phyloP scores from a whole-genome alignment of 2,329 filamentous ascomycete genomes.

The Fusarium brachygibbosum region DNA sequence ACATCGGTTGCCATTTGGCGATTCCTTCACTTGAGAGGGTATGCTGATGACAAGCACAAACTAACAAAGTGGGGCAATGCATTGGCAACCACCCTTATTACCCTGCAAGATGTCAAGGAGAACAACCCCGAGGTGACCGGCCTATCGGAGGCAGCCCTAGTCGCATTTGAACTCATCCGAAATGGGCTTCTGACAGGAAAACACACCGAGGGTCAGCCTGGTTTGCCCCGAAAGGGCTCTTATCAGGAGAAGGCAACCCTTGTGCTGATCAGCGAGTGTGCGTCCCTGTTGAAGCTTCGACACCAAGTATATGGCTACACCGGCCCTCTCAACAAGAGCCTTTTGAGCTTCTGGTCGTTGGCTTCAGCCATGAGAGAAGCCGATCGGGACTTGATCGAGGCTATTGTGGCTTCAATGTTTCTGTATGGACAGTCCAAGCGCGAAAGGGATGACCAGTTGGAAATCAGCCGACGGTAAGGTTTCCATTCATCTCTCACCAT shows the following conservation, averaged over 20 bases:
- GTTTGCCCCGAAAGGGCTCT: constrained; percentile 67
- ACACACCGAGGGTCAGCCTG: constrained; percentile 68
- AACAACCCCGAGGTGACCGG: constrained; percentile 59
- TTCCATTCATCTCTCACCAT: neutral
- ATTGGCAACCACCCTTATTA: constrained; percentile 76
- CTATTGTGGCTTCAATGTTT: constrained; percentile 83
- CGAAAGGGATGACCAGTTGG: constrained; percentile 73
- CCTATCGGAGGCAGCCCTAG: constrained; percentile 81
- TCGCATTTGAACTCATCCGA: constrained; percentile 87
- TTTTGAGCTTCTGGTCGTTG: constrained; percentile 88
- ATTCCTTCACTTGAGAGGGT: constrained; percentile 89
- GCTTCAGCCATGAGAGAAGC: constrained; percentile 82
- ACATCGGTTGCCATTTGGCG: constrained; percentile 84
- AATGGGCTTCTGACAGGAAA: constrained; percentile 82
- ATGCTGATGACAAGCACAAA: constrained; percentile 82
- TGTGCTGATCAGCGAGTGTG: constrained; percentile 86
- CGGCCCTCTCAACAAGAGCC: constrained; percentile 89
- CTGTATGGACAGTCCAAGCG: constrained; percentile 83
- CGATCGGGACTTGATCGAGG: constrained; percentile 86
- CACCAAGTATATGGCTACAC: constrained; percentile 93
- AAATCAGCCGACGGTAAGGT: constrained; percentile 78
- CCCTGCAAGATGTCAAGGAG: constrained; percentile 68
- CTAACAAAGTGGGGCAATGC: constrained; percentile 88
- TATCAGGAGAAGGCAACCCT: constrained; percentile 84
- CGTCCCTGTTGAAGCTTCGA: constrained; percentile 83